A percentile compares a stretch with the other conserved stretches of the same genome.
Evolutionary conservation across 768 basidiomycete genomes (phyloP).

Genomic region (Tricholoma hemisulphureum): DNA sequence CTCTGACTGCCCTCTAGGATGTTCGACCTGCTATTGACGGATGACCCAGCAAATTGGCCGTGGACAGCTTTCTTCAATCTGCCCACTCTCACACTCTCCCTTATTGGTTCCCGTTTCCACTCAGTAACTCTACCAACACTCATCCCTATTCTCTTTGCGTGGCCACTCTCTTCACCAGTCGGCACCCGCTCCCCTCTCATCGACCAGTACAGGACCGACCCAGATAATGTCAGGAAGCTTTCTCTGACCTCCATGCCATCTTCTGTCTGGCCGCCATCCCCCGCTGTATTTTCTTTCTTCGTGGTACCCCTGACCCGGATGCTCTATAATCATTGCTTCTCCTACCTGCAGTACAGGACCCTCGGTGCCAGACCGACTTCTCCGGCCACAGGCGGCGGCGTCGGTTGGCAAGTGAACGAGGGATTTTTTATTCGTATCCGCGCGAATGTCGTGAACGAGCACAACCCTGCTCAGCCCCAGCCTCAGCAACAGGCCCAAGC

Average conservation of each 20-base stretch:
- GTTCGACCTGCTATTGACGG: conserved; percentile 61
- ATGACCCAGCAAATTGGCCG: conserved; percentile 73
- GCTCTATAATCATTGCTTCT: conserved; percentile 43
- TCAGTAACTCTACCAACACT: conserved; percentile 34
- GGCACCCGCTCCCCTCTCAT: conserved; percentile 29
- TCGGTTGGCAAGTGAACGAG: conserved; percentile 23
- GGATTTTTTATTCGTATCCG: conserved; percentile 36
- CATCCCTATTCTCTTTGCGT: conserved; percentile 46
- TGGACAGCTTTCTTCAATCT: conserved; percentile 75
- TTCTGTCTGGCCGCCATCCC: conserved; percentile 57
- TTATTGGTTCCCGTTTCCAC: conserved; percentile 61
- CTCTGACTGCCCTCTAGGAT: conserved; percentile 37
- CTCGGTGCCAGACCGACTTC: conserved; percentile 41
- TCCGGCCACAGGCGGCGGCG: conserved; percentile 17
- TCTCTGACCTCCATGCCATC: conserved; percentile 21
- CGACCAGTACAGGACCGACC: conserved; percentile 29
- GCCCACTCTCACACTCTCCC: conserved; percentile 65
- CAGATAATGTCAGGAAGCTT: conserved; percentile 27
- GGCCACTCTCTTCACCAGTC: conserved; percentile 42
- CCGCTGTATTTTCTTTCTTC: conserved; percentile 53
- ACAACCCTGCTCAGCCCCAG: conserved; percentile 17
- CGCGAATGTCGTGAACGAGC: conserved; percentile 22
- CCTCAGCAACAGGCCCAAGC: conserved; percentile 4
- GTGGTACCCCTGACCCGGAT: conserved; percentile 47
- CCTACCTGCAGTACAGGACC: conserved; percentile 40